Evolutionary conservation across 2,329 filamentous ascomycete genomes (phyloP).

Genomic region (Hymenoscyphus scutula): DNA sequence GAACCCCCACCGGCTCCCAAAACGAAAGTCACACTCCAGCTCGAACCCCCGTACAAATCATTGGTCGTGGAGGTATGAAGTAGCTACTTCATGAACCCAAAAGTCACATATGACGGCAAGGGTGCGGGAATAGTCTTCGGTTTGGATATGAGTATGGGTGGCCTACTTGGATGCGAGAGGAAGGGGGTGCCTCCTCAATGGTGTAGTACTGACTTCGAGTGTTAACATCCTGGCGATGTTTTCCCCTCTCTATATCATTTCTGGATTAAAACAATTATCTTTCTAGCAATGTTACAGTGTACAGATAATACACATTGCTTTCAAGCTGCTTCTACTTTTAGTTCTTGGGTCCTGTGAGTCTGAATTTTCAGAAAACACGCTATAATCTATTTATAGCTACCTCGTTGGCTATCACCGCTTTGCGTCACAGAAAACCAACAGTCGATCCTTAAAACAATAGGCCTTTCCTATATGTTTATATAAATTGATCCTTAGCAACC

Average conservation of each 20-base stretch:
- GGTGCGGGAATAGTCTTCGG: neutral
- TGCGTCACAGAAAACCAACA: too few species aligned
- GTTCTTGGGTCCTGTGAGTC: too few species aligned
- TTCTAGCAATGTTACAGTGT: neutral
- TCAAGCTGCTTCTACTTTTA: too few species aligned
- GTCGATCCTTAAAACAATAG: too few species aligned
- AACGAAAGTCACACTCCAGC: neutral
- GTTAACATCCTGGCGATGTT: neutral
- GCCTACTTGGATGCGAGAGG: neutral
- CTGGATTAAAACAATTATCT: neutral
- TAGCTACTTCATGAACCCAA: neutral
- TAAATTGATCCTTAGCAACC: too few species aligned
- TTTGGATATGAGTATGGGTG: neutral
- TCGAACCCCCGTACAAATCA: neutral
- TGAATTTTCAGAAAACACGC: too few species aligned
- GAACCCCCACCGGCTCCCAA: neutral
- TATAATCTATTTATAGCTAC: too few species aligned
- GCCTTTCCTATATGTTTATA: too few species aligned
- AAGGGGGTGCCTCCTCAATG: neutral
- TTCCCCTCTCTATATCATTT: neutral
- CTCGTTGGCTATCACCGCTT: too few species aligned
- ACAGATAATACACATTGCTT: neutral
- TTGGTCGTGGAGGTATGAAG: neutral
- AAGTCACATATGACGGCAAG: neutral
- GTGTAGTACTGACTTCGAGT: neutral